phyloP scores from a whole-genome alignment of 1,139 yeast genomes.

The Yamadazyma taylorii region DNA sequence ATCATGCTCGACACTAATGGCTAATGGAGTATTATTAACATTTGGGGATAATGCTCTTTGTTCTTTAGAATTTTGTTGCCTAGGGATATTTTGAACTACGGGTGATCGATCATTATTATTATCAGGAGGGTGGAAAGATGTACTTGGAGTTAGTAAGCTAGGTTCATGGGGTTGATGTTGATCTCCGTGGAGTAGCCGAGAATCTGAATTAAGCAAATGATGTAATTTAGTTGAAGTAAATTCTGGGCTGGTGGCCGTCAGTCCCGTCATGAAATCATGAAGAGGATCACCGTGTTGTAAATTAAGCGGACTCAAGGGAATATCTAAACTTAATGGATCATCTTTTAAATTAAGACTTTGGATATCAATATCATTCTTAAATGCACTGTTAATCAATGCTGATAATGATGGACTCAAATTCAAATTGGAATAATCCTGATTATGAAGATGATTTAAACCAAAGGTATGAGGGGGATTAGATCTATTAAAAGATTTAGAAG shows the following conservation, averaged over 20 bases:
- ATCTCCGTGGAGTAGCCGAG: too few relatives aligned
- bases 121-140: too few relatives aligned
- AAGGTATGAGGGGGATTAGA: constrained; percentile 4
- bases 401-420: constrained; percentile 45
- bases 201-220: too few relatives aligned
- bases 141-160: too few relatives aligned
- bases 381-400: constrained; percentile 44
- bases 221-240: too few relatives aligned
- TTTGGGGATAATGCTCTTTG: too few relatives aligned
- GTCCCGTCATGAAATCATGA: constrained; percentile 8
- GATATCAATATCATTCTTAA: constrained; percentile 31
- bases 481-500: background rate
- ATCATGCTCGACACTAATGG: constrained; percentile 9
- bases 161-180: too few relatives aligned
- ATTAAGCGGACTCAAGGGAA: constrained; percentile 36
- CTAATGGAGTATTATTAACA: constrained; percentile 4
- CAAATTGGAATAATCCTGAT: constrained; percentile 11
- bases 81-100: too few relatives aligned
- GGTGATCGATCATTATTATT: background rate
- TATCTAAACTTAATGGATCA: constrained; percentile 17
- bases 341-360: constrained; percentile 12
- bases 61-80: background rate
- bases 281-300: constrained; percentile 17
- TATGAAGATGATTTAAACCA: constrained; percentile 5
- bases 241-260: background rate